Base-by-base conservation (phyloP, 2,329 filamentous ascomycete species). In the Botrytis galanthina region DNA sequence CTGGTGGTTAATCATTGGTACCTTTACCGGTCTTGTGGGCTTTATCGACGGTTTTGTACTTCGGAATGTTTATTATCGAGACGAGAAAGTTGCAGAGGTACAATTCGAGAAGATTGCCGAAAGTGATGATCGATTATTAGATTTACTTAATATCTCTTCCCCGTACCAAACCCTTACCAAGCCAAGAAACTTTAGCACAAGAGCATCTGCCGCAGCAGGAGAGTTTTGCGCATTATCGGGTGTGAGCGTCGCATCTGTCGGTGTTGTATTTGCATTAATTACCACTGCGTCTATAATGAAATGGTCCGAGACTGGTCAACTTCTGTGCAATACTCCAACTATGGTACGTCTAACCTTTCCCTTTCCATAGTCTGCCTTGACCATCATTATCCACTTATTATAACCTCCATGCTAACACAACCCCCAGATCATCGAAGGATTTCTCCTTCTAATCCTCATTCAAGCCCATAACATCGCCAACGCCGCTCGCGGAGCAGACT, bases 281-380 rank as follows among this genome's bases (percentile, higher is more conserved):
- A 66, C 77, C 51, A 78, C 76, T 12, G 78, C 81, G 0, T 81
- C 79, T 57, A 78, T 76, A 1, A 79, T 81, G 80, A 46, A 74
- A 7, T 82, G 81, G 81, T 81, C 74, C 39, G 71, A 78, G 20
- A 82, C 48, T 0, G 81, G 81, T 9, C 81, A 82, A 62, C 57
- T 61, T 48, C 35, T 70, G 10, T 70, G 57, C n/a, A 70, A 62
- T 16, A 62, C 44, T 18, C 70, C 62, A 12, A 48, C 61, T 64
- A 70, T 46, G 78, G 80, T 81, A 44, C 75, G 79, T 70, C 78
- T 76, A 77, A 7, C 79, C 80, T 80, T 67, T 66, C 80, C 22
- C 64, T 80, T n/a, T 77, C 26, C 48, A 54, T 7, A 54, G 4
- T 5, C 48, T 3, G 26, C 48, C 26, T 54, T n/a, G 26, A 16